Evolutionary conservation across 176 grass and related monocot genomes (phyloP).

Genomic region (Sorghum bicolor): DNA sequence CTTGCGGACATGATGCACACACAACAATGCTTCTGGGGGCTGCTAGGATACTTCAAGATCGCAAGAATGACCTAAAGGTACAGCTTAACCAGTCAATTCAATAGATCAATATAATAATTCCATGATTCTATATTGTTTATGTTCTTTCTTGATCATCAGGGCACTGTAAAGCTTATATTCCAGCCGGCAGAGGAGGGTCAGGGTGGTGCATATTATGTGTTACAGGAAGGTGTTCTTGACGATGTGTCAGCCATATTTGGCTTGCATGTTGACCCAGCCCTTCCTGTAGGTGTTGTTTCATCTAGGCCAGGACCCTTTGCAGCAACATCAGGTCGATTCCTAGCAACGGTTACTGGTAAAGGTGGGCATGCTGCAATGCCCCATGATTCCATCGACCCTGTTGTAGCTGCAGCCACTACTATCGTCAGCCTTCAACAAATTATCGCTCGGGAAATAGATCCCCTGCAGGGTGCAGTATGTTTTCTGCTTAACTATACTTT

Average conservation of each 20-base stretch:
- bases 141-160: constrained; percentile 18
- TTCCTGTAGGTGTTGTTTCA: constrained; percentile 31
- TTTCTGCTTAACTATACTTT: background rate
- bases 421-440: constrained; percentile 51
- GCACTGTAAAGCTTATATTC: constrained; percentile 58
- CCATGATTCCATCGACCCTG: constrained; percentile 41
- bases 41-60: constrained; percentile 69
- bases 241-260: constrained; percentile 43
- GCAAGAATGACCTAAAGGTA: constrained; percentile 60
- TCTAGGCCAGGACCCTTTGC: constrained; percentile 39
- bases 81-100: background rate
- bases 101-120: background rate
- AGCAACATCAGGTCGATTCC: constrained; percentile 39
- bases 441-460: constrained; percentile 42
- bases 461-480: constrained; percentile 32
- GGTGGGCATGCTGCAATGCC: constrained; percentile 51
- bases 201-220: constrained; percentile 40
- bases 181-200: constrained; percentile 55
- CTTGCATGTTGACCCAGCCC: constrained; percentile 33
- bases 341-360: constrained; percentile 33
- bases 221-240: constrained; percentile 44
- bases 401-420: constrained; percentile 34
- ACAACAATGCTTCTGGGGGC: constrained; percentile 83
- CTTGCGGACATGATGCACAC: constrained; percentile 78
- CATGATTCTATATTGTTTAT: background rate